Percentiles rank a stretch among this genome's conserved stretches.
Conservation (phyloP, 176 grass and related monocot species). For the Phragmites australis region DNA sequence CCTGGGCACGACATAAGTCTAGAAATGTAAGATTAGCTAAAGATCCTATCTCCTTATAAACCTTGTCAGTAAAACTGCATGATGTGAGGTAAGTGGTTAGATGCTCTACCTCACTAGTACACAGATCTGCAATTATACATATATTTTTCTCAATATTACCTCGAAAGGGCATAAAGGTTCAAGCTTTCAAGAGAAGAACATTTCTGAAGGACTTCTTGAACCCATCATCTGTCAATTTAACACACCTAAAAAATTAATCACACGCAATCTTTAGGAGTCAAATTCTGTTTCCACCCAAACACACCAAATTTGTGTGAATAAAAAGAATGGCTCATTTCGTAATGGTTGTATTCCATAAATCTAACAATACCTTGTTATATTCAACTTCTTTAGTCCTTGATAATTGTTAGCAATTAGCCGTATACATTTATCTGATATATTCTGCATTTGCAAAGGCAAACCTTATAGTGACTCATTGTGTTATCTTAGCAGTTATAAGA, state of each 20-base stretch:
- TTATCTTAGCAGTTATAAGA: neutral
- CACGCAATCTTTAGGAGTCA: conserved; percentile 12
- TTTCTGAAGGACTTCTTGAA: conserved; percentile 65
- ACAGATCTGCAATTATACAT: conserved; percentile 11
- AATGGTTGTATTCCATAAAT: neutral
- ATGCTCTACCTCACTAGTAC: neutral
- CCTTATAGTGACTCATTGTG: neutral
- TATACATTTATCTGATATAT: conserved; percentile 68
- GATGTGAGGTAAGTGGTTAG: conserved; percentile 36
- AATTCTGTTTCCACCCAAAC: conserved; percentile 13
- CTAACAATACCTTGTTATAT: conserved; percentile 82
- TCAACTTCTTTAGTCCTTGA: conserved; percentile 59
- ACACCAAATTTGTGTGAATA: neutral
- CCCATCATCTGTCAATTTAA: conserved; percentile 84
- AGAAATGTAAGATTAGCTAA: conserved; percentile 77
- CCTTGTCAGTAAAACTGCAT: conserved; percentile 78
- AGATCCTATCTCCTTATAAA: conserved; percentile 73
- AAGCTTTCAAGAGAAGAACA: conserved; percentile 83
- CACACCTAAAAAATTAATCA: conserved; percentile 57
- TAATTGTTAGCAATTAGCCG: conserved; percentile 69
- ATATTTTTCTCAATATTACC: conserved; percentile 50
- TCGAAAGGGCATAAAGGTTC: conserved; percentile 92
- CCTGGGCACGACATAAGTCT: conserved; percentile 92
- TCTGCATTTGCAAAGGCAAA: conserved; percentile 54
- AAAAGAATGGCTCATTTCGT: conserved; percentile 1